These are phyloP conservation scores for Blastobotrys raffinosifermentans DNA, from an alignment of 1,139 yeast species.

Conservation along the genomic window DNA sequence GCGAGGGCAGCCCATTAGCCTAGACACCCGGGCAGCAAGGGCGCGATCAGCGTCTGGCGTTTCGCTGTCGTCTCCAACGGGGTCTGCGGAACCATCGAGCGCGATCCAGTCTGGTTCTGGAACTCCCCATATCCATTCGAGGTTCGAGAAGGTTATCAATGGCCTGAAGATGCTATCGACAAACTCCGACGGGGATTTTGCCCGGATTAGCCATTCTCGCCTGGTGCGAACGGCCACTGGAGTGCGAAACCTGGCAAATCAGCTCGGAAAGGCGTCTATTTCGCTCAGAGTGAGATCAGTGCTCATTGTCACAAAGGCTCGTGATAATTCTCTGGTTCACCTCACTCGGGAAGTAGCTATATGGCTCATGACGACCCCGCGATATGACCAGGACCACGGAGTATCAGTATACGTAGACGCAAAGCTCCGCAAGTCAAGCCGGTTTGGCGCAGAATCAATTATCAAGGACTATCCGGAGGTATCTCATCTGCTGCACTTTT, in stretches of 20 bases:
- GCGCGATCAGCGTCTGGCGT: no score
- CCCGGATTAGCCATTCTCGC: constrained; percentile 11
- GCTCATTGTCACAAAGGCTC: constrained; percentile 78
- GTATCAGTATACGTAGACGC: constrained; percentile 66
- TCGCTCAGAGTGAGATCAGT: constrained; percentile 63
- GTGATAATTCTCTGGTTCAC: constrained; percentile 70
- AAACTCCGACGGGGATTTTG: no score
- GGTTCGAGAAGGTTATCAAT: constrained; percentile 24
- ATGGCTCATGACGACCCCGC: constrained; percentile 47
- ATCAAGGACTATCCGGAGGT: constrained; percentile 24
- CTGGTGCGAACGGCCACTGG: constrained; percentile 75
- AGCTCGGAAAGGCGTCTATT: constrained; percentile 66
- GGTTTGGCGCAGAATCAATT: constrained; percentile 50
- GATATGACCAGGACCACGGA: constrained; percentile 29
- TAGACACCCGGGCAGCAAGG: no score
- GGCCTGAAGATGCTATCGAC: constrained; percentile 22
- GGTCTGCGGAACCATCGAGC: no score
- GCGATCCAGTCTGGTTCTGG: constrained; percentile 9
- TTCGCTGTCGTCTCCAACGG: no score
- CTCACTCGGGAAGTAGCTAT: constrained; percentile 73
- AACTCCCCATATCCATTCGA: constrained; percentile 18
- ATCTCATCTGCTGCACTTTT: constrained; percentile 46
- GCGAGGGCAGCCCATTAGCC: no score
- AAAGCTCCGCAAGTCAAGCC: constrained; percentile 51
- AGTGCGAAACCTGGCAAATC: constrained; percentile 71